Base-by-base conservation (phyloP, 257 asterid species). In the Anisodus tanguticus region DNA sequence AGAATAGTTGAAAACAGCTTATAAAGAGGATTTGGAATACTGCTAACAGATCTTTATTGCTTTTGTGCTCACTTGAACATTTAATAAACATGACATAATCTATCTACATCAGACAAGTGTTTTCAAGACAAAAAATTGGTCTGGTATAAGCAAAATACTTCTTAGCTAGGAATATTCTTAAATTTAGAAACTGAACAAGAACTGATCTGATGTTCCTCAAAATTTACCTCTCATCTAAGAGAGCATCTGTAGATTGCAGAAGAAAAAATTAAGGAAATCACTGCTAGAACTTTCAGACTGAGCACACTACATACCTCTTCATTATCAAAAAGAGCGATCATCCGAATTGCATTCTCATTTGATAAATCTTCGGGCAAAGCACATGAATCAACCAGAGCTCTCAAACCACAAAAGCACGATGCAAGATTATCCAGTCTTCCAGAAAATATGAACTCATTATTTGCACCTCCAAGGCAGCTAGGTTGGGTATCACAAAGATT, bases 341-440 rank as follows among this genome's bases (percentile, higher is more conserved):
- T 93, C 80, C 95, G 93, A 88, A 96, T 86, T 82, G 94, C 90
- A 81, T 90, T 84, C 91, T 96, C 99, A 89, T 89, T 87, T 67
- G 88, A 92, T 88, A 96, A 85, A 88, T 90, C 95, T 88, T 87
- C 93, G 77, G 94, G 89, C 47, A 91, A 88, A 81, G 93, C 85
- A 87, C 97, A 92, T 74, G 99, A 91, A 90, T 93, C 99, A 82
- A 92, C 81, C 84, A 96, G 97, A 90, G 98, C 99, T 92, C 97
- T 94, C 88, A 96, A 86, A 35, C 98, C 97, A 85, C 99, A 96
- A 91, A 92, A 96, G 88, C 98, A 93, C 78, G 98, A 96, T 79
- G 99, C 99, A 80, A 96, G 95, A 90, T 96, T 94, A 87, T 96
- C 99, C 92, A 96, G 83, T 90, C 99, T 93, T 89, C 99, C 99